phyloP scores from a whole-genome alignment of 306 rosid species.

The Cicer bijugum region DNA sequence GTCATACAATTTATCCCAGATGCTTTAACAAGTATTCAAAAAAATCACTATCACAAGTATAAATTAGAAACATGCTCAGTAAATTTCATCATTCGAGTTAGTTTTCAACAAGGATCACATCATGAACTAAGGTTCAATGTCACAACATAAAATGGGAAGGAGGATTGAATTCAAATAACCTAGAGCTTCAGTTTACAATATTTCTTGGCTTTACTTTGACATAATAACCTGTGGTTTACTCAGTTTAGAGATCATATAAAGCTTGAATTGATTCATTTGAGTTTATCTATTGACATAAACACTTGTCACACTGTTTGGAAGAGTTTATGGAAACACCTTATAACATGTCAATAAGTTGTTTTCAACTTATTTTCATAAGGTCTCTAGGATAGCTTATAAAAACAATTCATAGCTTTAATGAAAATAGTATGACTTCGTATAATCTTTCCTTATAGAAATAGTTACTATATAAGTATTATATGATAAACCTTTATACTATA shows the following conservation, averaged over 20 bases:
- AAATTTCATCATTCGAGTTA: not conserved
- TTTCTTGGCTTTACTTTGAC: conserved; percentile 1
- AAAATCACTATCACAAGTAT: not conserved
- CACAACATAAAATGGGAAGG: conserved; percentile 10
- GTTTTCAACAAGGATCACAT: not conserved
- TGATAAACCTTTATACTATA: too few relatives aligned
- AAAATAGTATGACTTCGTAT: too few relatives aligned
- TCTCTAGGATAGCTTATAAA: too few relatives aligned
- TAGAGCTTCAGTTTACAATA: conserved; percentile 33
- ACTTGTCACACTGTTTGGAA: too few relatives aligned
- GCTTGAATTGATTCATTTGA: not conserved
- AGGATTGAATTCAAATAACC: conserved; percentile 8
- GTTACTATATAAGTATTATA: too few relatives aligned
- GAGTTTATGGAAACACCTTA: too few relatives aligned
- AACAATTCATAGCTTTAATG: too few relatives aligned
- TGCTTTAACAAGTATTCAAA: conserved; percentile 1
- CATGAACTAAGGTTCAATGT: not conserved
- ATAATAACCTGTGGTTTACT: conserved; percentile 8
- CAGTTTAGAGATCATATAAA: conserved; percentile 11
- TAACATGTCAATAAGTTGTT: too few relatives aligned
- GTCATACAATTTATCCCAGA: conserved; percentile 15
- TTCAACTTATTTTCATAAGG: too few relatives aligned
- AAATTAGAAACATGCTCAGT: not conserved
- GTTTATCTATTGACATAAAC: too few relatives aligned
- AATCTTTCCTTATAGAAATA: too few relatives aligned